Evolutionary conservation across 2,329 filamentous ascomycete species (phyloP), one percentile per base, ranked within the genome.

Genomic region (Peltaster fructicola): DNA sequence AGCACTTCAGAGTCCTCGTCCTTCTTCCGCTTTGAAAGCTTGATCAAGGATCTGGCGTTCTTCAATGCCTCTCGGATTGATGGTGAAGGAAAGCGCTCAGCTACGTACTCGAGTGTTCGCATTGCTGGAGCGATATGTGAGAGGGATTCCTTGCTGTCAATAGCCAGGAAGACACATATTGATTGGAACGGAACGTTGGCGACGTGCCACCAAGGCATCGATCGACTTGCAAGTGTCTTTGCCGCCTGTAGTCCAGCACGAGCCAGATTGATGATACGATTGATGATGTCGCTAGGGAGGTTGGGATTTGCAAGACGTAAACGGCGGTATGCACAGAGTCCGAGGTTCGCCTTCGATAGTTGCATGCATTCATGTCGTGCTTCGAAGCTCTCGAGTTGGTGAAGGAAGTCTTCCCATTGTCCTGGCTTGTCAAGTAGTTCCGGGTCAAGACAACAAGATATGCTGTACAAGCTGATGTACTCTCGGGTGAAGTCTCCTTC

Each of bases 131-230:
- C 46, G 4, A 70, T 51, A 28, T 61, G 48, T 0, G 50, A 47
- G 0, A 67, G 45, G 0, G 60, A 60, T 1, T 61, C 49, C 1
- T 52, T 51, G 0, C 52, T 65, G 24, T 70, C 65, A 23, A 69
- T 63, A 0, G 61, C 61, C 2, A 70, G 47, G 4, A 68, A 44
- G 0, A 64, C 52, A 30, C 65, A 68, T 15, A 69, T 53, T 0
- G 65, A 56, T 26, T 69, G 65, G 31, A 70, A 70, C 0, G 65
- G 65, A 0, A 69, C 60, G 23, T 70, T 68, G 14, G 62, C 63
- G 22, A 65, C 56, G 29, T 70, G 65, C 35, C 69, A 66, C 65
- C 65, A 71, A 0, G 65, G 64, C 3, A 51, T 49, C 8, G 50
- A 48, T 7, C 45, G 42, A 2, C 52, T 47, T 1, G 61, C 46